phyloP scores from a whole-genome alignment of 257 asterid species.

The Hygrophila difformis region DNA sequence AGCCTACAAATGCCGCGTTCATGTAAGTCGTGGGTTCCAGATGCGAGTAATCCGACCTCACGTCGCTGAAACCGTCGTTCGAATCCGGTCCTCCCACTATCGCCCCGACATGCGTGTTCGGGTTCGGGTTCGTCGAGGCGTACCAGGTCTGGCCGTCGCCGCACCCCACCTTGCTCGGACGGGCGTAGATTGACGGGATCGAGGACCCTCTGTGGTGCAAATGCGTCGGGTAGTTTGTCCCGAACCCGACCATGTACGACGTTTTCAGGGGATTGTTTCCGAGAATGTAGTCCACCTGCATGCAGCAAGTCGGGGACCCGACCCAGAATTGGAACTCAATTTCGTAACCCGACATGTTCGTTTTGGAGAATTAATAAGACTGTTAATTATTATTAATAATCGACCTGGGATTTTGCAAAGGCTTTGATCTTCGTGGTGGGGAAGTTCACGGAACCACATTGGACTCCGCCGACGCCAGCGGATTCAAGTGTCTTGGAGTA shows the following conservation, averaged over 20 bases:
- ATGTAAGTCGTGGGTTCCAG: constrained; percentile 62
- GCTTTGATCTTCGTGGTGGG: constrained; percentile 38
- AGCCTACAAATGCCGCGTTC: constrained; percentile 69
- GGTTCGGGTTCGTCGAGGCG: constrained; percentile 35
- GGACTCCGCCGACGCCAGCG: constrained; percentile 30
- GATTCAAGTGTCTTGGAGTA: constrained; percentile 42
- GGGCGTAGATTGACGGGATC: constrained; percentile 42
- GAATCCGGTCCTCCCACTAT: constrained; percentile 69
- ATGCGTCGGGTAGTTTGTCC: constrained; percentile 41
- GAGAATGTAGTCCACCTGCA: constrained; percentile 58
- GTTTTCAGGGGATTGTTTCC: constrained; percentile 57
- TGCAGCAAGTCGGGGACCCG: not conserved
- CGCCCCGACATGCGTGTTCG: constrained; percentile 64
- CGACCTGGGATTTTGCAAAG: constrained; percentile 82
- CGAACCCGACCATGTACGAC: constrained; percentile 65
- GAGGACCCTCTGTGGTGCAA: constrained; percentile 82
- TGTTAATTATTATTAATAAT: no score
- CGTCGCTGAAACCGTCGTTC: constrained; percentile 43
- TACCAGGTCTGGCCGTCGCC: constrained; percentile 38
- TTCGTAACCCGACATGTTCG: not conserved
- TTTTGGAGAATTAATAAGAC: no score
- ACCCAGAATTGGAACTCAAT: no score
- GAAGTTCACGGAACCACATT: constrained; percentile 41
- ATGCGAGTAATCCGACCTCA: constrained; percentile 50
- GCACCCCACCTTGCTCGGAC: constrained; percentile 42